Base-by-base conservation (phyloP, 2,329 filamentous ascomycete genomes). In the Aspergillus tanneri region DNA sequence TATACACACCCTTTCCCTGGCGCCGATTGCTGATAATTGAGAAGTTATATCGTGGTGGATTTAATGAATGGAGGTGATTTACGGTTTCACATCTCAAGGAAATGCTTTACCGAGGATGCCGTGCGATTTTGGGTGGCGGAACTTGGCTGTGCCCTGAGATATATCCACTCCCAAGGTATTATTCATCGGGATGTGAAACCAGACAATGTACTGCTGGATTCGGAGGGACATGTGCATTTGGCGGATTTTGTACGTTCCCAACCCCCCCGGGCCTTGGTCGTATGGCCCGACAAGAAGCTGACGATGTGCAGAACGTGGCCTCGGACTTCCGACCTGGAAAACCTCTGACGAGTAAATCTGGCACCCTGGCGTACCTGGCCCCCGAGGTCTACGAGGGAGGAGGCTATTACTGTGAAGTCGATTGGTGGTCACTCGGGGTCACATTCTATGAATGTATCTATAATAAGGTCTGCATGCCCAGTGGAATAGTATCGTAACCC, bases 391-490 rank as follows among this genome's bases (percentile, higher is more conserved):
- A 97, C 64, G 81, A 85, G 56, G 92, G 92, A 40, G 86, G 84
- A 53, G 93, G 93, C 30, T 99, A 99, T 65, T 85, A 88, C 51
- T 84, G 85, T 38, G 88, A 93, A 60, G 91, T 93, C 34, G 93
- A 99, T 68, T 99, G 93, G 93, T 99, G 93, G 93, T 97, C 93
- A 5, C 73, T 99, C 18, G 93, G 93, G 40, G 93, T 99, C 37
- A 81, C 95, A n/a, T 97, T 97, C 70, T 99, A 96, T 70, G 93
- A 99, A 71, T 97, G 93, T 79, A 96, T 99, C 57, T 99, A 97
- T 75, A 96, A 95, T 75, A 97, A 95, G 85, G 90, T 90, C 72
- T 43, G 78, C 43, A 41, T 19, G 43, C 36, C 14, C 23, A 19
- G 4, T 11, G n/a, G 14, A 6, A 18, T 10, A 18, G 19, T 18